Evolutionary conservation across 257 asterid genomes (phyloP).

Genomic region (Jacaranda copaia): DNA sequence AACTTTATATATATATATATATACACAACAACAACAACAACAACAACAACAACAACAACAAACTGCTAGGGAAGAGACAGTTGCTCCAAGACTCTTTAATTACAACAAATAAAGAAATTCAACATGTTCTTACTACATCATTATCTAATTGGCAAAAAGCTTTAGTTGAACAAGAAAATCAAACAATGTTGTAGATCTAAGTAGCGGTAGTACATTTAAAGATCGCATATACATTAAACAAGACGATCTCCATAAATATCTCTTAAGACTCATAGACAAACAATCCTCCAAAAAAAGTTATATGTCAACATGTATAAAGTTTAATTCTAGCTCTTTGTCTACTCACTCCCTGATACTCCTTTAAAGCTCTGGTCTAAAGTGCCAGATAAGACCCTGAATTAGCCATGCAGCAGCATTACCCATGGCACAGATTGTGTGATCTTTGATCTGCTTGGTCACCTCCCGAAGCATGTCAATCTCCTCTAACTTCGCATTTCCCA

Average conservation of each 20-base stretch:
- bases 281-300: not conserved
- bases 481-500: slow-evolving; percentile 96
- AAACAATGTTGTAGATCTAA: not conserved
- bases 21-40: too few relatives aligned
- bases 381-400: slow-evolving; percentile 98
- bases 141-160: too few relatives aligned
- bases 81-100: too few relatives aligned
- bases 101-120: not conserved
- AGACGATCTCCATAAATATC: not conserved
- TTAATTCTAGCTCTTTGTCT: too few relatives aligned
- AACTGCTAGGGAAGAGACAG: too few relatives aligned
- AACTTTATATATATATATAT: too few relatives aligned
- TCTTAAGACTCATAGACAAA: not conserved
- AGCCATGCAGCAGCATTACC: slow-evolving; percentile 99
- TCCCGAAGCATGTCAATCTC: slow-evolving; percentile 99
- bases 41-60: too few relatives aligned
- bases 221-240: not conserved
- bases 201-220: not conserved
- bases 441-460: slow-evolving; percentile 98
- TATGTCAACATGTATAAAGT: too few relatives aligned
- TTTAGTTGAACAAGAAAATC: not conserved
- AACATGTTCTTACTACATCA: too few relatives aligned
- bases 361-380: slow-evolving; percentile 94
- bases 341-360: slow-evolving; percentile 93
- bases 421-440: slow-evolving; percentile 96